Base-by-base conservation (phyloP, 2,329 filamentous ascomycete genomes). In the Myriosclerotinia duriaeana region DNA sequence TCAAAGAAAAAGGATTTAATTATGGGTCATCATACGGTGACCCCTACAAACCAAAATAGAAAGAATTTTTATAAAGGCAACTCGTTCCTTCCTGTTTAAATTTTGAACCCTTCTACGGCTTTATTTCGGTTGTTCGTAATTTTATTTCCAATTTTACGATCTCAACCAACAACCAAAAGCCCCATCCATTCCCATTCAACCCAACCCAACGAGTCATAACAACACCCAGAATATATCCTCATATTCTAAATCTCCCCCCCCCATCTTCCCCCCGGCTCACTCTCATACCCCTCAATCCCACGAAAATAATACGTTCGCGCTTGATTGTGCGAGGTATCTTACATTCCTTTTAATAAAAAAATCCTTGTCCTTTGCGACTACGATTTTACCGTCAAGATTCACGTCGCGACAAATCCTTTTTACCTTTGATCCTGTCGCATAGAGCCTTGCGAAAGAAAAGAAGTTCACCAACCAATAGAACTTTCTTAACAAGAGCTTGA, bases 71-170 rank as follows among this genome's bases (percentile, higher is more conserved):
- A 65, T 65, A 65, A 53, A 65, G 56, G 38, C 20, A 50, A 38
- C 48, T 46, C 54, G 48, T 52, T 42, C 34, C 48, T 50, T 30
- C 38, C 55, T 36, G n/a, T 62, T 62, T 8, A 30, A 62, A n/a
- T 46, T 60, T 59, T 26, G 48, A 65, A 30, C 14, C 26, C 2
- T 61, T 61, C 40, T 53, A 34, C 38, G 64, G 55, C 46, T 38
- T 60, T 50, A 60, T 60, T 60, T 60, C 48, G 64, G 64, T 65
- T 65, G 64, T 65, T 46, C 55, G 64, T 65, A 65, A 61, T 61
- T 30, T 30, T 38, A 54, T 38, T 38, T 42, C n/a, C 38, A 26
- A 26, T 40, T 22, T 22, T 61, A 52, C 64, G 55, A 65, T 52
- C 30, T 22, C 64, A 61, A 65, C 55, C 48, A 60, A 60, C 20